Evolutionary conservation across 2,329 filamentous ascomycete genomes (phyloP), one percentile per base, ranked within the genome.

Genomic region (Botrytis fragariae): DNA sequence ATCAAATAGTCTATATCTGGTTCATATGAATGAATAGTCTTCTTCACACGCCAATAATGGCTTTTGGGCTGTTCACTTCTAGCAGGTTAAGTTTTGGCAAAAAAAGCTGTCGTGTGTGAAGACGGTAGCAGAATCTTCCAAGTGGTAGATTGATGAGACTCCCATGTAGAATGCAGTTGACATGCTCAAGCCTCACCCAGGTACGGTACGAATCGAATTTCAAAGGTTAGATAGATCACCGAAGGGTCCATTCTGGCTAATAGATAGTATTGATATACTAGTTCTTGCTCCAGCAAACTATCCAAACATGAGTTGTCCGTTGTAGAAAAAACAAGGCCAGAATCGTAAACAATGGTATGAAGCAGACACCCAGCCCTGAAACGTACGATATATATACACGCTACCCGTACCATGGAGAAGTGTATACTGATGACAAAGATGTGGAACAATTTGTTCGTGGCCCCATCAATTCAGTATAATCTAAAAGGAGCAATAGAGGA

Each of bases 101-200:
- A 0, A 2, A 48, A 48, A 48, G 4, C 9, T 48, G 9, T 0
- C 4, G 20, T 48, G 1, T 1, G 22, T 7, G 3, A 25, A 48
- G 4, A 12, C 4, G 22, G 8, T 9, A 25, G 45, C 45, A 25
- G 0, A 48, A 5, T 25, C 45, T 25, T 4, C 4, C 1, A 12
- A 48, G 9, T 4, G 10, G 1, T 5, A 48, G 45, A 25, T 25
- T 4, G 1, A 25, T 10, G 1, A 48, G 45, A 48, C 8, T 5
- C 0, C 1, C 4, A 25, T 25, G 22, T 10, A 48, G 9, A 25
- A 22, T 48, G 22, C 9, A 48, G 22, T 25, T 48, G 20, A 48
- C 45, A 25, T 10, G 22, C 22, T 48, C 45, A 48, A 48, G 45
- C 45, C 45, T 25, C 9, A 48, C 4, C 4, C 22, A 48, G 32